These are phyloP conservation scores for Globisporangium spinosum DNA, from an alignment of 352 stramenopile species.

Conservation along the genomic window DNA sequence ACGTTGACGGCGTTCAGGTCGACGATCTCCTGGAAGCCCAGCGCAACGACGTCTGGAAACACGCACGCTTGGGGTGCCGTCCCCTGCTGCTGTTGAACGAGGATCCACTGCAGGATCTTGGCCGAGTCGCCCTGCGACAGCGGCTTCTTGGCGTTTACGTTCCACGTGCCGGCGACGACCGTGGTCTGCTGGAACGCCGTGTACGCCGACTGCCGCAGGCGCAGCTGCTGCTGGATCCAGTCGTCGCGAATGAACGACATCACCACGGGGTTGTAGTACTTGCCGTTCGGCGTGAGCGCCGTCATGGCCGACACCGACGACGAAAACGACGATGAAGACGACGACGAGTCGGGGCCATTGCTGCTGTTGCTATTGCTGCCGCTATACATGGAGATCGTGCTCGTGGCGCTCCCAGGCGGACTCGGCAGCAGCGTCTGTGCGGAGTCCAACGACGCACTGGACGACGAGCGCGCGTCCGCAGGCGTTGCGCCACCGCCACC, in stretches of 20 bases:
- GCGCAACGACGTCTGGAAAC: conserved; percentile 59
- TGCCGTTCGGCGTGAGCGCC: conserved; percentile 35
- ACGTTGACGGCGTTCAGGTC: conserved; percentile 99
- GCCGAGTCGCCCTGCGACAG: conserved; percentile 46
- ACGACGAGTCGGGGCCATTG: not conserved
- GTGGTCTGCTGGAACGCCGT: conserved; percentile 56
- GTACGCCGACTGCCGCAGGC: conserved; percentile 54
- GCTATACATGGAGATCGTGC: conserved; percentile 10
- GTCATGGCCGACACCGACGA: not conserved
- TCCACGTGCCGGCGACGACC: conserved; percentile 94
- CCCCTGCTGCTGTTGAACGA: not conserved
- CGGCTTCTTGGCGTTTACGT: conserved; percentile 99
- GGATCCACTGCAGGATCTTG: conserved; percentile 72
- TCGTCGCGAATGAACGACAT: conserved; percentile 86
- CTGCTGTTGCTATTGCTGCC: not conserved
- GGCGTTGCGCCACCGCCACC: not conserved
- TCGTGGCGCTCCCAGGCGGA: not conserved
- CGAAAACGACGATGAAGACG: not conserved
- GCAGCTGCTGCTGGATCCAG: conserved; percentile 83
- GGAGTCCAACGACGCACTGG: not conserved
- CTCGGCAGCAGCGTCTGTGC: conserved; percentile 6
- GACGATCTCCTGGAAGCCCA: conserved; percentile 98
- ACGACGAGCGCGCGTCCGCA: conserved; percentile 1
- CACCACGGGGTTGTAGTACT: conserved; percentile 80
- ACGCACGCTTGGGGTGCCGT: not conserved